Conservation (phyloP, 2,329 filamentous ascomycete species). For the Pyricularia pennisetigena region DNA sequence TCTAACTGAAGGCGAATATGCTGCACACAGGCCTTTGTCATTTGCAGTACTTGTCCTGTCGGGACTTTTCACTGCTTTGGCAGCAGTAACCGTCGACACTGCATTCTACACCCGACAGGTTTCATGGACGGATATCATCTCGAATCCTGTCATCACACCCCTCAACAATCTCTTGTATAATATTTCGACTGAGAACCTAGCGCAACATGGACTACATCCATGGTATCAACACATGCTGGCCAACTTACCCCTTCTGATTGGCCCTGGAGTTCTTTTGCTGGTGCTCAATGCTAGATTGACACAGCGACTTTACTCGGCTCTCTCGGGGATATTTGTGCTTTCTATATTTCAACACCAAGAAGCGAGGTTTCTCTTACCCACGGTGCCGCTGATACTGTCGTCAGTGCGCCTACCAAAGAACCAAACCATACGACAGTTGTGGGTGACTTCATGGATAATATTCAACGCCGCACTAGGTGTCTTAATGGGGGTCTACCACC, state of each 20-base stretch:
- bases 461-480: constrained; percentile 62
- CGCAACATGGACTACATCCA: constrained; percentile 66
- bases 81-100: constrained; percentile 78
- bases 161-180: constrained; percentile 74
- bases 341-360: constrained; percentile 74
- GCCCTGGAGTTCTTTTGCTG: constrained; percentile 55
- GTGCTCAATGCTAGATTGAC: constrained; percentile 47
- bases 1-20: constrained; percentile 9
- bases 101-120: constrained; percentile 64
- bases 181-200: constrained; percentile 57
- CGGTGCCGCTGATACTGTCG: constrained; percentile 66
- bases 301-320: constrained; percentile 59
- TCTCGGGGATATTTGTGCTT: constrained; percentile 60
- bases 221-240: constrained; percentile 67
- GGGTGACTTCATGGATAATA: constrained; percentile 53
- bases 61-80: constrained; percentile 54
- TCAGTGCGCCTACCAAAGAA: constrained; percentile 58
- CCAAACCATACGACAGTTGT: constrained; percentile 35
- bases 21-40: constrained; percentile 39
- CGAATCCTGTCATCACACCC: constrained; percentile 61
- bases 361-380: constrained; percentile 66
- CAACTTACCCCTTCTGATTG: constrained; percentile 63
- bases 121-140: constrained; percentile 53
- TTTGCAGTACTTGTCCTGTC: constrained; percentile 55
- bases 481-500: constrained; percentile 74